Evolutionary conservation across 2,329 filamentous ascomycete species (phyloP), one percentile per base, ranked within the genome.

Genomic region (Paradendryphiella salina): DNA sequence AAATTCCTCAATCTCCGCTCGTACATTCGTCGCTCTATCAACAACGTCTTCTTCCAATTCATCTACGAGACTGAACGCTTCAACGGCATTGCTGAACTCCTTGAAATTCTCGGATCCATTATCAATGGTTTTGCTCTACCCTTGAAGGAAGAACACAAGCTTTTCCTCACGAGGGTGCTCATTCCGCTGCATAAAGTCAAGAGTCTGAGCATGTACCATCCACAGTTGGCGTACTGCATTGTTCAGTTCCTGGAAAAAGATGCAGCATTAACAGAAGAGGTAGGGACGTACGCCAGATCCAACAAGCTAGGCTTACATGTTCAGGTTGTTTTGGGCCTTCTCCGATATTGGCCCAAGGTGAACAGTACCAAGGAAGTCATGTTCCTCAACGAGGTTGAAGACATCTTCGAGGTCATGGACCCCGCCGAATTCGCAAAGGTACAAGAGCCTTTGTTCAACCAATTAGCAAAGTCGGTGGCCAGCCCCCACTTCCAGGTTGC

Each of bases 291-390:
- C 32, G 36, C 37, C 35, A 34, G 18, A 41, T 51, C 17, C 44
- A 42, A 40, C 34, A 33, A 23, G 29, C 47, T 50, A 48, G 17
- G 53, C 61, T 67, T 59, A 62, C 41, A 41, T 44, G 33, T 50
- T 13, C 57, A 92, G 89, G 91, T 97, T 56, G 94, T 99, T 40
- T 85, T 97, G 60, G 94, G 94, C 37, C 81, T 99, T 48, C 81
- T 99, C 57, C 87, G 94, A 63, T 99, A 96, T 75, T 99, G 94
- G 94, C 94, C 94, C 39, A 99, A 99, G 80, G 90, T 96, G 65
- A 99, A 99, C 77, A 97, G 94, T 76, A 99, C 94, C 45, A 99
- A 99, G 76, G 94, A 99, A 75, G 94, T 99, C 70, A 99, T 99
- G 94, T 99, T 95, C 77, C 79, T 99, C 65, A 99, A 99, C 67